Base-by-base conservation (phyloP, 2,329 filamentous ascomycete species). In the Fusarium globosum region DNA sequence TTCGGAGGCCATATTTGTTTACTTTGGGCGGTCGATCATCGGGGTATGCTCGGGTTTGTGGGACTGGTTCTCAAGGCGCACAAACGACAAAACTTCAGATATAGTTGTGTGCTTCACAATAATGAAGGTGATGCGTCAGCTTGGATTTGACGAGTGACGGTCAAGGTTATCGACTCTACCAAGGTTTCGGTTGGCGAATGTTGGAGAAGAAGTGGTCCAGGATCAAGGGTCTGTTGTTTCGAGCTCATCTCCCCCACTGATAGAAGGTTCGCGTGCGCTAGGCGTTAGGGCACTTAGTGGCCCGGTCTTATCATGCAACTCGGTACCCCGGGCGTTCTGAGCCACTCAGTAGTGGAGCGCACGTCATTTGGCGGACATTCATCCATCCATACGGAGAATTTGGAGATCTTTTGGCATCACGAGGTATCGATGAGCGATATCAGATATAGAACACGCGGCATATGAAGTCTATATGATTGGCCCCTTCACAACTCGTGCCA, bases 1-100 rank as follows among this genome's bases (percentile, higher is more conserved):
- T 49, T 77, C 75, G 51, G 80, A 77, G 43, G 82, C 76, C 82
- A 84, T 84, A 70, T 72, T 70, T 77, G 36, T 68, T 69, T 71
- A 76, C 62, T 56, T 65, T 59, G 33, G 42, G 51, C 48, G 28
- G 64, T 63, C 49, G 65, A 48, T 61, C 69, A 74, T 76, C 56
- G 63, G 63, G 57, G 48, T 67, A 35, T 58, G 30, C 45, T 63
- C 26, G 59, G 65, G 65, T 61, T 74, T 61, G 53, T 62, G 63
- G 36, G 68, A 39, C 59, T 55, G 23, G 39, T 39, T 51, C 35
- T 42, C 21, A 45, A 33, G 48, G 41, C 51, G 55, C 58, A 55
- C 26, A 46, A 43, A 51, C 18, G 38, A 14, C 30, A 57, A 51
- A 45, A 28, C 33, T 33, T 46, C 43, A 65, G 45, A 39, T 78